These are phyloP conservation scores for Prunus mira DNA, from an alignment of 306 rosid genomes.

Conservation along the genomic window DNA sequence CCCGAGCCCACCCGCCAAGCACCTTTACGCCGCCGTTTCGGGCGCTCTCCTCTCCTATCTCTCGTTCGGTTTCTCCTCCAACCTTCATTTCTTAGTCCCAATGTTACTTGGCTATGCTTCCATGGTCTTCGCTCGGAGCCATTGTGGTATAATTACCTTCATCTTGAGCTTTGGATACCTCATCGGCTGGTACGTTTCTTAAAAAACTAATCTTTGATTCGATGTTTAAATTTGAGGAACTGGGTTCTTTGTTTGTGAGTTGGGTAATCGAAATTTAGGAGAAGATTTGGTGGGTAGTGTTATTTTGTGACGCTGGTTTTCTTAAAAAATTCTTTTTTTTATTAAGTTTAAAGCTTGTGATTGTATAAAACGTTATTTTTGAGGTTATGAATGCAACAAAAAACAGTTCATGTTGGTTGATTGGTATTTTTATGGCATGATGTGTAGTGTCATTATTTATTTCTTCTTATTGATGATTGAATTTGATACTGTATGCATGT, in stretches of 20 bases:
- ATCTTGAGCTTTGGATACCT: conserved; percentile 80
- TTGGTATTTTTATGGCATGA: background rate
- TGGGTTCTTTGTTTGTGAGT: background rate
- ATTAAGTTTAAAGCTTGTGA: background rate
- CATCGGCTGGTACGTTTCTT: conserved; percentile 60
- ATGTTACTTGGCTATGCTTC: conserved; percentile 82
- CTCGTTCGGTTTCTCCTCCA: conserved; percentile 87
- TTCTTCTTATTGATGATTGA: background rate
- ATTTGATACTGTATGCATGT: background rate
- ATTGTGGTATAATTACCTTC: conserved; percentile 78
- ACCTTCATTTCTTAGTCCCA: conserved; percentile 72
- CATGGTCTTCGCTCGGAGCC: conserved; percentile 62
- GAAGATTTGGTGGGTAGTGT: background rate
- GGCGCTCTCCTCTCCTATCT: conserved; percentile 77
- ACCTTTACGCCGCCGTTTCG: conserved; percentile 62
- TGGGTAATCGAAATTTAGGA: background rate
- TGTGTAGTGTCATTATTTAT: background rate
- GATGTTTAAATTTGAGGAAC: background rate
- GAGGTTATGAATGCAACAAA: background rate
- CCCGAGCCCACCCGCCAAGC: conserved; percentile 64
- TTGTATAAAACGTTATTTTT: background rate
- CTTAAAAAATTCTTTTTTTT: background rate
- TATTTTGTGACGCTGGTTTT: background rate
- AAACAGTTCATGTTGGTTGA: background rate
- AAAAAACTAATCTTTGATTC: background rate